A percentile compares a stretch with the other conserved stretches of the same genome.
These are phyloP conservation scores for Byssochlamys sp. DNA, from an alignment of 2,329 filamentous ascomycete species.

Conservation along the genomic window DNA sequence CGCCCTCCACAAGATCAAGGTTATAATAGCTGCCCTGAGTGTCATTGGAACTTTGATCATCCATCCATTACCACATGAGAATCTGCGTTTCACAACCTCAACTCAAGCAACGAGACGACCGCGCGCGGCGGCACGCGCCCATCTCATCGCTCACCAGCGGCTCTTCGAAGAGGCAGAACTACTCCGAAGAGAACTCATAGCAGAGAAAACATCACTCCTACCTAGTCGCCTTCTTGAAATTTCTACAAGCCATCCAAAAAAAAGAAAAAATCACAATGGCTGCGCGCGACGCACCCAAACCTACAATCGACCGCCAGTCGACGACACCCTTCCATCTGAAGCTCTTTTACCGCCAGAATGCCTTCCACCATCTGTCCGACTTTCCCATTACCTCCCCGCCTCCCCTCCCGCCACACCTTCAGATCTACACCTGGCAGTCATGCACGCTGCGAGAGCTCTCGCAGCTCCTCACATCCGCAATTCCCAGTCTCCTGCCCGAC, in stretches of 20 bases:
- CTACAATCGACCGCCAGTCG: constrained; percentile 55
- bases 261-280: background rate
- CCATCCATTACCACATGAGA: background rate
- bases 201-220: background rate
- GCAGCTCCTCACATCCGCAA: constrained; percentile 60
- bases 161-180: background rate
- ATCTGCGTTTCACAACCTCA: background rate
- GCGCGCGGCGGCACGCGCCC: background rate
- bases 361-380: constrained; percentile 52
- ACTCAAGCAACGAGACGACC: background rate
- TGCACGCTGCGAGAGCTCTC: constrained; percentile 75
- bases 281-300: constrained; percentile 17
- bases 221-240: background rate
- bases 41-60: background rate
- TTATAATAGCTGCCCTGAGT: background rate
- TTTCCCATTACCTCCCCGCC: constrained; percentile 30
- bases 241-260: background rate
- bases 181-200: background rate
- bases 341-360: constrained; percentile 68
- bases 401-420: constrained; percentile 56
- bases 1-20: background rate
- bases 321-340: constrained; percentile 76
- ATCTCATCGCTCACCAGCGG: background rate
- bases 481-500: constrained; percentile 60
- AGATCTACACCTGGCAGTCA: constrained; percentile 77